Evolutionary conservation across 2,329 filamentous ascomycete species (phyloP), one percentile per base, ranked within the genome.

Genomic region (Ophiosphaerella narmari): DNA sequence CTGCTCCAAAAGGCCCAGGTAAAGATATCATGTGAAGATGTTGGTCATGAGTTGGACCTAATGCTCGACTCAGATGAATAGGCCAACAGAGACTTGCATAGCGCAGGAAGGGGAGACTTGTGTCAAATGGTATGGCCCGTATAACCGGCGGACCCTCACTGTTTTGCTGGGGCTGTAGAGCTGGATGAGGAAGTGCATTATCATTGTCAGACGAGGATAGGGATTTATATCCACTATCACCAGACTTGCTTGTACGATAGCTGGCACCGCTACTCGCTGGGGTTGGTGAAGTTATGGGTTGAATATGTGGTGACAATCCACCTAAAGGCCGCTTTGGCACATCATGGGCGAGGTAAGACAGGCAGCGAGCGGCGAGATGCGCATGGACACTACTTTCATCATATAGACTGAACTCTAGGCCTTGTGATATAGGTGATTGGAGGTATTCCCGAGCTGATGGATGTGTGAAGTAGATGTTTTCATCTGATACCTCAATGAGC

Each of bases 171-270:
- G 26, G 43, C 13, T 40, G 32, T 13, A 42, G 12, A 11, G 9
- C 14, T 9, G 54, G 46, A 21, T 44, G 51, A 23, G 43, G 38
- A 9, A 41, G 32, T 7, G 32, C 35, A 18, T 48, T 61, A 24
- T 59, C 60, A 3, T 57, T 55, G 18, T 67, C 64, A 3, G 60
- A 63, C 26, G 64, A 66, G 4, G 58, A 66, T 31, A 63, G 43
- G 13, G 65, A 68, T 24, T 64, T 66, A 55, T 70, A 71, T 16
- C 66, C 67, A 33, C 66, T 70, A 32, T 71, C 67, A n/a, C 50
- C 57, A 1, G 67, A 68, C 24, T 50, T 52, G 41, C 46, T 57
- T 7, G 65, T 71, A 13, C 62, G 50, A 35, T 63, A 56, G 21
- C 64, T 68, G 11, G 55, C 55, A 13, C 57, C 54, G 35, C 64